phyloP scores from a whole-genome alignment of 2,329 filamentous ascomycete genomes.

The Penicillium sp. region DNA sequence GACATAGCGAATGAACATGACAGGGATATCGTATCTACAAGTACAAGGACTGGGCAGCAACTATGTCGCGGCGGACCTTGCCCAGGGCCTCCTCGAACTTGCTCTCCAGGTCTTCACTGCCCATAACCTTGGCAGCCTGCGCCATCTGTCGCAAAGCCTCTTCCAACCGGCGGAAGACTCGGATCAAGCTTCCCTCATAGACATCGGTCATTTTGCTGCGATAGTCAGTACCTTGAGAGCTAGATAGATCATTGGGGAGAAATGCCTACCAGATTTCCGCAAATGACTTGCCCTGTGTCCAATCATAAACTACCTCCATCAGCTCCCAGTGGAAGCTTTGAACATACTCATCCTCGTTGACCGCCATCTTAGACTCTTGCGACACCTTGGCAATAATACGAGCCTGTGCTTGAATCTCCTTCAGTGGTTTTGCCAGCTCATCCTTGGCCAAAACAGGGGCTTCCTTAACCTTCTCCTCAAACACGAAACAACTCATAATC shows the following conservation, averaged over 20 bases:
- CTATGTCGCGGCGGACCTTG: conserved; percentile 89
- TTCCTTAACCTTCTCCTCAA: conserved; percentile 90
- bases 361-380: conserved; percentile 84
- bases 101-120: conserved; percentile 84
- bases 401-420: conserved; percentile 84
- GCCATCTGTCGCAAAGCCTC: conserved; percentile 93
- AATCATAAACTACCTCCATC: conserved; percentile 93
- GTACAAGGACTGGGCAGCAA: conserved; percentile 91
- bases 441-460: conserved; percentile 67
- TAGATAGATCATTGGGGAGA: conserved; percentile 1
- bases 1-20: conserved; percentile 10
- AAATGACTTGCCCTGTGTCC: conserved; percentile 88
- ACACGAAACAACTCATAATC: conserved; percentile 89
- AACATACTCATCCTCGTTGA: conserved; percentile 95
- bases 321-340: conserved; percentile 87
- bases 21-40: conserved; percentile 55
- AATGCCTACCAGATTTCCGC: conserved; percentile 84
- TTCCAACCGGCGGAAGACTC: conserved; percentile 91
- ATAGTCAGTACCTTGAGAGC: conserved; percentile 13
- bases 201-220: conserved; percentile 96
- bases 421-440: conserved; percentile 79
- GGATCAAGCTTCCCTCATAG: conserved; percentile 94
- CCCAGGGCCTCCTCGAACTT: conserved; percentile 86
- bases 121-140: conserved; percentile 96
- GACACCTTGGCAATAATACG: conserved; percentile 88